Evolutionary conservation across 495 filamentous ascomycete genomes (phyloP), one percentile per base, ranked within the genome.

Genomic region (Podospora bellae-mahoneyi): DNA sequence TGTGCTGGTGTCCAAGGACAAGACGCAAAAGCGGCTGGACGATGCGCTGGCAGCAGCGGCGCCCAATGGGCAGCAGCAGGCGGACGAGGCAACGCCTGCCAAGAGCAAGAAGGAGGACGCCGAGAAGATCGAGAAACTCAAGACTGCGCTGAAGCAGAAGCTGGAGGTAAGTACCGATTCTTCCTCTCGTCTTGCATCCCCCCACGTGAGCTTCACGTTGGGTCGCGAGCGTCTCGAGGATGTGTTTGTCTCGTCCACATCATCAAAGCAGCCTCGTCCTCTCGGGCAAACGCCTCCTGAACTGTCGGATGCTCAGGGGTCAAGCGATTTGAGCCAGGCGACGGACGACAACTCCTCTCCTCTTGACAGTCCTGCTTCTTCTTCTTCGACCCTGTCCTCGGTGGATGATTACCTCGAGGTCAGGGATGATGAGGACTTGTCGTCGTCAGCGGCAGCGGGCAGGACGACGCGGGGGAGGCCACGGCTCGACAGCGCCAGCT

Each of bases 1-100:
- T 16, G 78, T 80, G 13, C 75, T 85, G n/a, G 74, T 87, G 30
- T 79, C 80, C 60, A 86, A 86, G 73, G 83, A 86, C 67, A 83
- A 82, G 68, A 78, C 86, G 28, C 79, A 80, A 55, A 82, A 84
- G 67, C 80, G 85, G 54, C 78, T 85, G 66, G 82, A 84, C 61
- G 77, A 79, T 20, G 70, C 72, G 9, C 56, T 74, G 18, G 71
- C 72, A 20, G 63, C 64, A 6, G 65, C 69, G 62, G 13, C 69
- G n/a, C 32, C 27, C 26, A 64, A 65, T 64, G 65, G 59, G 26
- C 44, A 66, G 39, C 62, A 60, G 34, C 44, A 66, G 39, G 34
- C 26, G 48, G 65, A 54, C 7, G 68, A 67, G 10, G 67, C 23
- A 23, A 23, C 64, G 18, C 60, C 68, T 7, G 60, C 69, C 28